Base-by-base conservation (phyloP, 345 rosid species). In the Eucalyptus curtisii region DNA sequence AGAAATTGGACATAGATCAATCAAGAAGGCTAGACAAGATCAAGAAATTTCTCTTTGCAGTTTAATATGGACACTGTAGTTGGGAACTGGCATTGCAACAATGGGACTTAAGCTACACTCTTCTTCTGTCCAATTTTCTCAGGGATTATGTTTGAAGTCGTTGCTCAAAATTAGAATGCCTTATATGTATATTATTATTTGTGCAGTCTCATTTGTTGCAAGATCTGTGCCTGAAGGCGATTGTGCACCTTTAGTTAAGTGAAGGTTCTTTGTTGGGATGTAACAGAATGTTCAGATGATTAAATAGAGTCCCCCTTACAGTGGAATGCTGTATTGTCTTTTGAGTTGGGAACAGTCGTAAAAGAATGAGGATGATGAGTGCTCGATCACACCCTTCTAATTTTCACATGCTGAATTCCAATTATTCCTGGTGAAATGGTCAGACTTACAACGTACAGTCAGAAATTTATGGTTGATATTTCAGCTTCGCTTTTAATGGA, bases 1-100 rank as follows among this genome's bases (percentile, higher is more conserved):
- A 91, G 90, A 86, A 52, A 86, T 85, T 87, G 45, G 87, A 91
- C 87, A 31, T 88, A 14, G 59, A 66, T 90, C 71, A 86, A 92
- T 47, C 76, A 27, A 91, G 89, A 88, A 89, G 89, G 92, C 89
- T 85, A 89, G 93, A 88, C 90, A 86, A 90, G 94, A 89, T 87
- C 85, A 88, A 89, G 90, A 86, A 90, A 89, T 90, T 92, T 89
- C 68, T 88, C 82, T 81, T 91, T 76, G 87, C 87, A 85, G 92
- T 92, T 92, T 93, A 76, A 76, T 76, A 37, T 76, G 84, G 84
- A 76, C 84, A 76, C 45, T 90, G 88, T 90, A 91, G 92, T 90
- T 76, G 89, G 87, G 84, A 76, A 76, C 84, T 76, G 47, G 84
- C 44, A 76, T 76, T 40, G 84, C 84, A 76, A 40, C 84, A 40